Percentiles rank a stretch among this genome's conserved stretches.
These are phyloP conservation scores for Theobroma cacao DNA, from an alignment of 345 rosid genomes.

Conservation along the genomic window DNA sequence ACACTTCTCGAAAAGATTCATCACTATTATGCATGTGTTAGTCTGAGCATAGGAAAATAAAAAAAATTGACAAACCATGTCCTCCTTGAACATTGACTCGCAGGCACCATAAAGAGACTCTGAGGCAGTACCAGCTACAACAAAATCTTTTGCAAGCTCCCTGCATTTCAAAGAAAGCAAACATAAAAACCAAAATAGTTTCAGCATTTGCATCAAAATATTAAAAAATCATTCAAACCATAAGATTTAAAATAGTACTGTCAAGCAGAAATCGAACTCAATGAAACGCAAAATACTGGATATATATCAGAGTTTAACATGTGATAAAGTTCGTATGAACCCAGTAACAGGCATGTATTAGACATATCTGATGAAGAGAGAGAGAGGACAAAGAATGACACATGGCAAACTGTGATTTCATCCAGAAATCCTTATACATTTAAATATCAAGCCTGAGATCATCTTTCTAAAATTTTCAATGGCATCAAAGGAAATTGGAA, in stretches of 20 bases:
- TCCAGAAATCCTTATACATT: neutral
- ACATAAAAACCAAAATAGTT: neutral
- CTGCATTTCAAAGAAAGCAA: conserved; percentile 34
- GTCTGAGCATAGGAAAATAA: neutral
- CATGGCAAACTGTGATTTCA: neutral
- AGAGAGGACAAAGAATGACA: conserved; percentile 1
- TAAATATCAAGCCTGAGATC: neutral
- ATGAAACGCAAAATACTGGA: neutral
- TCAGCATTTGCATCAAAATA: neutral
- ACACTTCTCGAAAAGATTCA: neutral
- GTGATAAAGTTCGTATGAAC: neutral
- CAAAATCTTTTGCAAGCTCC: conserved; percentile 95
- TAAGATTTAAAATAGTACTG: neutral
- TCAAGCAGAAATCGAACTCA: neutral
- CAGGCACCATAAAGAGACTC: conserved; percentile 98
- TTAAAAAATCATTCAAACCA: neutral
- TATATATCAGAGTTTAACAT: neutral
- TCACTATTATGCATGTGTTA: neutral
- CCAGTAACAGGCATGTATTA: neutral
- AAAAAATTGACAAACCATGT: conserved; percentile 63
- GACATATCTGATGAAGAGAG: neutral
- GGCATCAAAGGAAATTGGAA: neutral
- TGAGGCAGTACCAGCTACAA: conserved; percentile 91
- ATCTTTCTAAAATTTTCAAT: neutral
- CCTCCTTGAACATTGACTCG: conserved; percentile 88